These are phyloP conservation scores for Chrysosporium queenslandicum DNA, from an alignment of 2,329 filamentous ascomycete species.

Conservation along the genomic window DNA sequence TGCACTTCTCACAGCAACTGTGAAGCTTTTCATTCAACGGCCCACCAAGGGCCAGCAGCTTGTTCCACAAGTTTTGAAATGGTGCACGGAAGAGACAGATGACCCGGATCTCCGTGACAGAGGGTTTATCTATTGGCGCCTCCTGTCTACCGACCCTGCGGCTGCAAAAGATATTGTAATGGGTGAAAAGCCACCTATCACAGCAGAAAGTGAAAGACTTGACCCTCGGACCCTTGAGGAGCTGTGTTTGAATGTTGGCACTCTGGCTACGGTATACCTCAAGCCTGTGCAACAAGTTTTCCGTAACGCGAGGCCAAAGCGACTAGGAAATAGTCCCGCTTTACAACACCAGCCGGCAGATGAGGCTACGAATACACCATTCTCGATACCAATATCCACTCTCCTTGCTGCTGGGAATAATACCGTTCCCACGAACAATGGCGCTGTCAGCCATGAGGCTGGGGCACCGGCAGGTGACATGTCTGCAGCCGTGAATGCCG, in stretches of 20 bases:
- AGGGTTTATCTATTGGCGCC: slow-evolving; percentile 98
- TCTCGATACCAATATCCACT: slow-evolving; percentile 19
- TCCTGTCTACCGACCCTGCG: slow-evolving; percentile 83
- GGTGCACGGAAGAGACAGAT: slow-evolving; percentile 98
- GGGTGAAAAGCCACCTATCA: slow-evolving; percentile 94
- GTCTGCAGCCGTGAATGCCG: slow-evolving; percentile 66
- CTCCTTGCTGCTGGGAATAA: slow-evolving; percentile 38
- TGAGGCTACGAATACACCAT: slow-evolving; percentile 26
- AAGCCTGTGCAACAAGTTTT: slow-evolving; percentile 98
- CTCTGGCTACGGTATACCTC: slow-evolving; percentile 90
- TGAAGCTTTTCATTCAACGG: slow-evolving; percentile 94
- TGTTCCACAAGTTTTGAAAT: slow-evolving; percentile 90
- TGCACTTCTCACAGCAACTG: slow-evolving; percentile 85
- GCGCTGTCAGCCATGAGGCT: slow-evolving; percentile 21
- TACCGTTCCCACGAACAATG: slow-evolving; percentile 23
- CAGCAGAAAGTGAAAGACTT: slow-evolving; percentile 87
- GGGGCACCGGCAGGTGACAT: slow-evolving; percentile 42
- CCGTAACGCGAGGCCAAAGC: slow-evolving; percentile 70
- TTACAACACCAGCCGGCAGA: slow-evolving; percentile 60
- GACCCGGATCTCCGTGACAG: slow-evolving; percentile 92
- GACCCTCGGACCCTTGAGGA: slow-evolving; percentile 88
- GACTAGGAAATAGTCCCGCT: slow-evolving; percentile 71
- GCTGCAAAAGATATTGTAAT: slow-evolving; percentile 83
- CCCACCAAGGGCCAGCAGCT: slow-evolving; percentile 89
- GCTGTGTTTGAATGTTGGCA: slow-evolving; percentile 93